Evolutionary conservation across 371 early-diverging fungal genomes (phyloP), one percentile per base, ranked within the genome.

Genomic region (Quaeritorhiza haematococci): DNA sequence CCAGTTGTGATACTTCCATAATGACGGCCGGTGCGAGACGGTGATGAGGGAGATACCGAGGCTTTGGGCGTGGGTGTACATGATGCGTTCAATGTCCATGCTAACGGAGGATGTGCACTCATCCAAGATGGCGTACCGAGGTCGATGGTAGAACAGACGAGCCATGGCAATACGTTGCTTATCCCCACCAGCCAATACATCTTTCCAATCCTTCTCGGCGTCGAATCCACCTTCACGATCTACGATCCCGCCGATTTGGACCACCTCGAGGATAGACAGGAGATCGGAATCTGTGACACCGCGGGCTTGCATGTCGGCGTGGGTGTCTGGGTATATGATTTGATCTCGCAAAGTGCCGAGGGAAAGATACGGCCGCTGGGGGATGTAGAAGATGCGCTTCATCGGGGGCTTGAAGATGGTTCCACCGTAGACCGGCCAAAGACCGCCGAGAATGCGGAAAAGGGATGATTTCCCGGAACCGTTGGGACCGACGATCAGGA

Each of bases 301-400:
- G 27, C 73, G 71, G 35, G 73, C 72, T 33, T 74, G 58, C 91
- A 91, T 91, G 19, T 92, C 86, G 29, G 78, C 78, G 34, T 75
- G 72, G 27, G 91, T 86, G 73, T 92, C 88, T 27, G 94, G 94
- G 72, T 93, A 93, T 58, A 92, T 92, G 58, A 94, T 84, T 59
- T 94, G 95, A 73, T 95, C 94, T 55, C 96, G 84, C 63, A 96
- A 80, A 1, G 91, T 91, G 15, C 96, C 94, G 41, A 91, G 61
- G 24, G 91, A 85, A 63, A 96, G 79, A 64, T 95, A 96, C 5
- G 96, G 95, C 56, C 92, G 85, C 69, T 94, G 94, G 26, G 96
- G 94, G 15, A 96, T 88, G 70, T 93, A 96, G 61, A 96, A 94
- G 45, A 96, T 78, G 41, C 55, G 60, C 58, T 89, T 79, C 19